Evolutionary conservation across 2,329 filamentous ascomycete species (phyloP).

Genomic region (Colletotrichum musae): DNA sequence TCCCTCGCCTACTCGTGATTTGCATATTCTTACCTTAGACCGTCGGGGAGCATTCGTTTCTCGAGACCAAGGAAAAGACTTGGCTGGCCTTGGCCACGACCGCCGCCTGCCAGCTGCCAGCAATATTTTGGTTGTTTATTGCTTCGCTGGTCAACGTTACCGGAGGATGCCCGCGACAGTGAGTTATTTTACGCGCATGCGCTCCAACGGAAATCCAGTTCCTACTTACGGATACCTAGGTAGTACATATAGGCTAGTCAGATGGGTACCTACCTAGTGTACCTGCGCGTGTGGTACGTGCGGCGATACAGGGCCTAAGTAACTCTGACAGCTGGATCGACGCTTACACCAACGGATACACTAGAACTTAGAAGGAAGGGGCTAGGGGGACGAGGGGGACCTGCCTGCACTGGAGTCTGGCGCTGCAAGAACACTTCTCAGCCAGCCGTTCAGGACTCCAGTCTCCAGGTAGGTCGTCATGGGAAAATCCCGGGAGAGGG

Average conservation of each 20-base stretch:
- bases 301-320: neutral
- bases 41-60: constrained; percentile 3
- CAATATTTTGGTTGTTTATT: too few species aligned
- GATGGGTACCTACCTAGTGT: too few species aligned
- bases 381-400: too few species aligned
- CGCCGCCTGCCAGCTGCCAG: neutral
- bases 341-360: neutral
- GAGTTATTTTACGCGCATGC: constrained; percentile 6
- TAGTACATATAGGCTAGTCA: too few species aligned
- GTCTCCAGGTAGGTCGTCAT: neutral
- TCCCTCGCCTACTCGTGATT: neutral
- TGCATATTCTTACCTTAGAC: constrained; percentile 35
- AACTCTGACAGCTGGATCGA: neutral
- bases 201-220: neutral
- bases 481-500: constrained; percentile 19
- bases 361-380: too few species aligned
- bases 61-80: constrained; percentile 20
- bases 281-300: neutral
- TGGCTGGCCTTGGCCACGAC: constrained; percentile 25
- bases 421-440: neutral
- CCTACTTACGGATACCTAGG: neutral
- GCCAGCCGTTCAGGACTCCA: neutral
- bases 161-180: constrained; percentile 10
- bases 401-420: too few species aligned
- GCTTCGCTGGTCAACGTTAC: too few species aligned